phyloP scores from a whole-genome alignment of 345 rosid species.

The Bruguiera gymnorhiza region DNA sequence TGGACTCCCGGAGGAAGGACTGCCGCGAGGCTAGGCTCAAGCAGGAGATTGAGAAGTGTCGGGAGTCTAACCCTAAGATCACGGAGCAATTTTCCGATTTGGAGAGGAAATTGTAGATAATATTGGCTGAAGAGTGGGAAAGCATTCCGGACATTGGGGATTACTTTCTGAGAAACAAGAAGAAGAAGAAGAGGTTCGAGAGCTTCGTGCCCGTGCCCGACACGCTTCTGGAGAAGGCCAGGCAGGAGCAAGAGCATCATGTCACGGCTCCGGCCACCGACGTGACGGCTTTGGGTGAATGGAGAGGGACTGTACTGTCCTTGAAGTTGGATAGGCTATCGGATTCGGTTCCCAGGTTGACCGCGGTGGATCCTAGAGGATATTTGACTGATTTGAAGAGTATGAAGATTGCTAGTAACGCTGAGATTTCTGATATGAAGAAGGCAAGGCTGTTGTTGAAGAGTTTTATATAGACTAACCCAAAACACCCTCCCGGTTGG shows the following conservation, averaged over 20 bases:
- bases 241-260: conserved; percentile 80
- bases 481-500: conserved; percentile 93
- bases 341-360: conserved; percentile 70
- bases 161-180: conserved; percentile 77
- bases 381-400: conserved; percentile 89
- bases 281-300: conserved; percentile 89
- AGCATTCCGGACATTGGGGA: conserved; percentile 92
- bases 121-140: conserved; percentile 80
- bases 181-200: conserved; percentile 70
- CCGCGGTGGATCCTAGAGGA: conserved; percentile 93
- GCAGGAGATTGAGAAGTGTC: conserved; percentile 82
- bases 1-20: conserved; percentile 90
- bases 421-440: conserved; percentile 87
- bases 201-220: conserved; percentile 90
- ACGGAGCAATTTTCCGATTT: conserved; percentile 92
- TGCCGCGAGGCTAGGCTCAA: conserved; percentile 80
- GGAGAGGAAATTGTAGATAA: conserved; percentile 68
- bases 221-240: conserved; percentile 85
- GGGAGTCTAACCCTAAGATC: conserved; percentile 87
- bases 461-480: conserved; percentile 84
- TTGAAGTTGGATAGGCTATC: conserved; percentile 85
- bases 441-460: conserved; percentile 84
- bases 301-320: conserved; percentile 90
- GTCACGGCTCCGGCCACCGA: conserved; percentile 86
- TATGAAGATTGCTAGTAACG: conserved; percentile 93